A percentile compares a stretch with the other conserved stretches of the same genome.
phyloP scores from a whole-genome alignment of 495 filamentous ascomycete genomes.

The Aspergillus baeticus region DNA sequence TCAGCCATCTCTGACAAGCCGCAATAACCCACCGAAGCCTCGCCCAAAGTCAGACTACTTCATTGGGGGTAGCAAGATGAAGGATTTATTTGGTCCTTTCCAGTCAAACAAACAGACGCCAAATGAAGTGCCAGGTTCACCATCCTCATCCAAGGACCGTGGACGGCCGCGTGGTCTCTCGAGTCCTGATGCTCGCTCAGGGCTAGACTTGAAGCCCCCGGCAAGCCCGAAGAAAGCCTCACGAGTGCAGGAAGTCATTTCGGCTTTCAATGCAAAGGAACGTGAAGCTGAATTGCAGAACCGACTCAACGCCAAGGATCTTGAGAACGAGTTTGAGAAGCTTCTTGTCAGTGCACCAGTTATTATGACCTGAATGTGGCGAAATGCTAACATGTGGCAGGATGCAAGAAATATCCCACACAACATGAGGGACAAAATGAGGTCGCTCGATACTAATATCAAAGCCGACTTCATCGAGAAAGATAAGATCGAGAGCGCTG shows the following conservation, averaged over 20 bases:
- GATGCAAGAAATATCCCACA: conserved; percentile 90
- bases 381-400: conserved; percentile 48
- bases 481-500: conserved; percentile 67
- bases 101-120: conserved; percentile 25
- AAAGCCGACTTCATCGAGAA: conserved; percentile 94
- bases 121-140: conserved; percentile 11
- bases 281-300: conserved; percentile 41
- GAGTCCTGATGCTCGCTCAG: conserved; percentile 22
- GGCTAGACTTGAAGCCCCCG: conserved; percentile 24
- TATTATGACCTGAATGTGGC: no score
- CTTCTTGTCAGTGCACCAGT: conserved; percentile 35
- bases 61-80: conserved; percentile 34
- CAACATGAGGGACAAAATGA: conserved; percentile 91
- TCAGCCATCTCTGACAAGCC: conserved; percentile 52
- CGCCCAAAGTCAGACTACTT: conserved; percentile 57
- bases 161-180: conserved; percentile 22
- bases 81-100: conserved; percentile 31
- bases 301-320: conserved; percentile 43
- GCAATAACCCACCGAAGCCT: conserved; percentile 32
- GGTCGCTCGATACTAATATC: conserved; percentile 80
- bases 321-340: conserved; percentile 51
- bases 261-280: conserved; percentile 56
- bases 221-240: conserved; percentile 42
- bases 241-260: conserved; percentile 66
- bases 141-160: conserved; percentile 18